Conservation (phyloP, 75 land plant genomes). For the Pinus taeda region DNA sequence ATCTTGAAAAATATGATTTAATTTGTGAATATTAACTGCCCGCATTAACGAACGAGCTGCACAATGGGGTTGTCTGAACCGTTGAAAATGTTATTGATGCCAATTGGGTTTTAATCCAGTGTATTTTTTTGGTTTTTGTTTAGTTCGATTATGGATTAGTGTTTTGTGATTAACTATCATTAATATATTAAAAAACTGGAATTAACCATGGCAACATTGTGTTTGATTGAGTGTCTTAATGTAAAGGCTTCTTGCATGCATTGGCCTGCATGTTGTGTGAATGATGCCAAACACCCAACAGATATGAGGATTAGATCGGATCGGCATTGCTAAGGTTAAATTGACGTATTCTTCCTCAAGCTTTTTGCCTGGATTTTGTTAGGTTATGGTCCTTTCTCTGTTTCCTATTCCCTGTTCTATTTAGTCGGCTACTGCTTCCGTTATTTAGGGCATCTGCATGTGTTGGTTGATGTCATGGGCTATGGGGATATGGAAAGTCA, state of each 20-base stretch:
- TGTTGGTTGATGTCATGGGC: not conserved
- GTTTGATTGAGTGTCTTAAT: not conserved
- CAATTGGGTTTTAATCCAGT: too few relatives aligned
- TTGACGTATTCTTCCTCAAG: not conserved
- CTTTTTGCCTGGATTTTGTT: not conserved
- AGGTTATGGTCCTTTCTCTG: not conserved
- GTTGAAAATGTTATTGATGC: too few relatives aligned
- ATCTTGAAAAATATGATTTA: too few relatives aligned
- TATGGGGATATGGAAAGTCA: not conserved
- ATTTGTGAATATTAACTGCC: not conserved
- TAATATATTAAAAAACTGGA: too few relatives aligned
- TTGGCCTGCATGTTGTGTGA: not conserved
- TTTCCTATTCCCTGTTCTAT: not conserved
- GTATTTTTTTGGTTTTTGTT: too few relatives aligned
- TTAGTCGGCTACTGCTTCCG: not conserved
- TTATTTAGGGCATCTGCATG: not conserved
- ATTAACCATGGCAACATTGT: too few relatives aligned
- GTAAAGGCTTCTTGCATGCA: not conserved
- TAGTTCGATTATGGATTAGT: too few relatives aligned
- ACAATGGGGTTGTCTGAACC: too few relatives aligned
- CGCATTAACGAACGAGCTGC: not conserved
- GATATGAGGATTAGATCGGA: not conserved
- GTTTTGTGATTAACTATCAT: too few relatives aligned
- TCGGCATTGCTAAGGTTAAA: not conserved
- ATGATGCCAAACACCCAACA: not conserved